A percentile compares a stretch with the other conserved stretches of the same genome.
Evolutionary conservation across 352 stramenopile genomes (phyloP).

Genomic region (Globisporangium parvum): DNA sequence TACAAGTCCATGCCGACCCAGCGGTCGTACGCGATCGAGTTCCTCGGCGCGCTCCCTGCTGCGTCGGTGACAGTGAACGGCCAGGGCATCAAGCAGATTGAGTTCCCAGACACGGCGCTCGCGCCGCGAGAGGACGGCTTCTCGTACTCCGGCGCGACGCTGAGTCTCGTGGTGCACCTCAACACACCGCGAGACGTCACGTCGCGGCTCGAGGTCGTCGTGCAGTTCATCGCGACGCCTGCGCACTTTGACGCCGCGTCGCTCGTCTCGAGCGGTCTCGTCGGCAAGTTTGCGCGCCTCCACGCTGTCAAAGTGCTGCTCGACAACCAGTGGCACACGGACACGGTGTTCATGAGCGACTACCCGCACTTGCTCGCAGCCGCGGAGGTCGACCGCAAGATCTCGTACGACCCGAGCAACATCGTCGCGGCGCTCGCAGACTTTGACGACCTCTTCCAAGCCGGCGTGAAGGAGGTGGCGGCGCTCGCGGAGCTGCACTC

Average conservation of each 20-base stretch:
- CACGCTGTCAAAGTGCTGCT: constrained; percentile 24
- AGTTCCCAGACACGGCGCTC: constrained; percentile 6
- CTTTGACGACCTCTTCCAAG: constrained; percentile 11
- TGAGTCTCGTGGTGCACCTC: constrained; percentile 19
- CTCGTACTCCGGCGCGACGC: constrained; percentile 16
- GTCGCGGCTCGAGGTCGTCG: not conserved
- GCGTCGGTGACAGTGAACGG: constrained; percentile 17
- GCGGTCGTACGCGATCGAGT: constrained; percentile 20
- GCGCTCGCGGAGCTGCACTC: constrained; percentile 9
- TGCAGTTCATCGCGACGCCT: constrained; percentile 14
- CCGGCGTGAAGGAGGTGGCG: constrained; percentile 10
- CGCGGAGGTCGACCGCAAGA: constrained; percentile 13
- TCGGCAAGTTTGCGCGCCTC: constrained; percentile 23
- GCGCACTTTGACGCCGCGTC: constrained; percentile 4
- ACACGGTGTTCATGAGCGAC: constrained; percentile 25
- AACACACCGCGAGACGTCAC: constrained; percentile 5
- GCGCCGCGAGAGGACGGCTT: constrained; percentile 9
- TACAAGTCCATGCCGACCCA: constrained; percentile 9
- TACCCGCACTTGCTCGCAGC: constrained; percentile 21
- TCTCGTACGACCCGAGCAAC: constrained; percentile 17
- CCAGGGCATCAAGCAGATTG: constrained; percentile 9
- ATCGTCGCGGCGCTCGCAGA: constrained; percentile 11
- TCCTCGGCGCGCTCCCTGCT: constrained; percentile 15
- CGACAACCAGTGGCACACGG: constrained; percentile 21
- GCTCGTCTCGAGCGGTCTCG: constrained; percentile 13